phyloP scores from a whole-genome alignment of 257 asterid species.

The Asclepias syriaca region DNA sequence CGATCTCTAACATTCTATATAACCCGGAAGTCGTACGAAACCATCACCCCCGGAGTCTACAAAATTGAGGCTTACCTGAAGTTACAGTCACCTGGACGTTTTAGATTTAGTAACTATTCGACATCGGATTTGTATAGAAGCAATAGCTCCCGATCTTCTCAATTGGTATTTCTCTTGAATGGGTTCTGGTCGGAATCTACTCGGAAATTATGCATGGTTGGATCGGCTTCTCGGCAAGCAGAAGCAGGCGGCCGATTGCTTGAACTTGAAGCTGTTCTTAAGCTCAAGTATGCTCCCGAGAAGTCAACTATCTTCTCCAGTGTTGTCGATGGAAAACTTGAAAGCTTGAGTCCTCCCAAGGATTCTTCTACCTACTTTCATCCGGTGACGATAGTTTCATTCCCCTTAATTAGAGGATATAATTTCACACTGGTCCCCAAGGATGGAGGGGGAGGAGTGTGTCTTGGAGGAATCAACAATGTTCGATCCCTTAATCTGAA shows the following conservation, averaged over 20 bases:
- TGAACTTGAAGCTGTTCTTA: constrained; percentile 40
- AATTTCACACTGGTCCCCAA: constrained; percentile 29
- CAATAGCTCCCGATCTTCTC: constrained; percentile 3
- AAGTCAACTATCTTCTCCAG: constrained; percentile 30
- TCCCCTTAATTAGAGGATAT: constrained; percentile 30
- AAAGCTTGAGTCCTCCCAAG: constrained; percentile 24
- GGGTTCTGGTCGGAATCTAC: constrained; percentile 56
- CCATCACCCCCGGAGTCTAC: constrained; percentile 32
- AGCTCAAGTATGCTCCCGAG: constrained; percentile 28
- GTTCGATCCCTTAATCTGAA: constrained; percentile 25
- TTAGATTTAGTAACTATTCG: neutral
- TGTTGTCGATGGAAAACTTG: constrained; percentile 39
- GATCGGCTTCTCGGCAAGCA: constrained; percentile 29
- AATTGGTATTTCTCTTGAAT: constrained; percentile 25
- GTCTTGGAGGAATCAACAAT: constrained; percentile 8
- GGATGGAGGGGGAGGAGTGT: constrained; percentile 8
- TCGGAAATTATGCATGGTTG: constrained; percentile 58
- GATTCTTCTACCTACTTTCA: constrained; percentile 37
- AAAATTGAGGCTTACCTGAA: constrained; percentile 30
- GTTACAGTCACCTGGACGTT: constrained; percentile 18
- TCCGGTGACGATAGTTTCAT: constrained; percentile 34
- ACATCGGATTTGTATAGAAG: constrained; percentile 25
- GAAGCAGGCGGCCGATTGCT: constrained; percentile 18
- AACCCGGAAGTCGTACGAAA: constrained; percentile 18
- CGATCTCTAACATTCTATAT: constrained; percentile 21